Evolutionary conservation across 2,329 filamentous ascomycete genomes (phyloP), one percentile per base, ranked within the genome.

Genomic region (Emergomyces orientalis): DNA sequence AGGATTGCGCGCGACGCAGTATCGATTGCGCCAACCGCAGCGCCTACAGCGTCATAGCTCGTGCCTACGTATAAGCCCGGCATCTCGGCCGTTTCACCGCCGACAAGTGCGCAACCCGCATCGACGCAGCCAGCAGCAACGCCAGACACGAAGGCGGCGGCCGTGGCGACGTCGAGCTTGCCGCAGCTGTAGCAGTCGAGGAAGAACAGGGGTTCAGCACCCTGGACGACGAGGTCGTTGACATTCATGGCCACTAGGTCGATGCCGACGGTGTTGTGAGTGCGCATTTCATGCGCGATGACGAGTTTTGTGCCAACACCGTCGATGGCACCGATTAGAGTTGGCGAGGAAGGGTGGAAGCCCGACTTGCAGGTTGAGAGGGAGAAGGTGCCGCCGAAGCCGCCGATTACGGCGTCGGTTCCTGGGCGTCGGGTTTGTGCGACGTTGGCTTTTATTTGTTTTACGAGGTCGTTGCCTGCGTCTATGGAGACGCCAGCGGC

Each of bases 191-290:
- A 97, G 83, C 96, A 97, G 80, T 99, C 94, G 66, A 97, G 86
- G 83, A 99, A 97, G 82, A 94, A 94, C 67, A 97, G 82, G 1
- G 94, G 92, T 69, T 94, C 90, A 14, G 94, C 94, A 62, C 94
- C 94, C 79, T 97, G 92, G 9, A 97, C 94, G 60, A 99, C 88
- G 0, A 99, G 83, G 72, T 99, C 94, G 76, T 99, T 99, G 73
- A 97, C 94, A 75, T 97, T 97, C 93, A 97, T 97, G 68, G 94
- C 94, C 3, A 99, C 94, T 43, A 99, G 84, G 74, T 99, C 94
- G 69, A 99, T 91, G 65, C 94, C 94, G 13, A 99, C 93, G 2
- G 92, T 96, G 75, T 93, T 87, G 77, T 97, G 94, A 78, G 95
- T 91, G 69, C 86, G 84, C 79, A 95, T 89, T 14, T 86, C 85